Evolutionary conservation across 768 basidiomycete species (phyloP).

Genomic region (Chalciporus sphaerocephalus): DNA sequence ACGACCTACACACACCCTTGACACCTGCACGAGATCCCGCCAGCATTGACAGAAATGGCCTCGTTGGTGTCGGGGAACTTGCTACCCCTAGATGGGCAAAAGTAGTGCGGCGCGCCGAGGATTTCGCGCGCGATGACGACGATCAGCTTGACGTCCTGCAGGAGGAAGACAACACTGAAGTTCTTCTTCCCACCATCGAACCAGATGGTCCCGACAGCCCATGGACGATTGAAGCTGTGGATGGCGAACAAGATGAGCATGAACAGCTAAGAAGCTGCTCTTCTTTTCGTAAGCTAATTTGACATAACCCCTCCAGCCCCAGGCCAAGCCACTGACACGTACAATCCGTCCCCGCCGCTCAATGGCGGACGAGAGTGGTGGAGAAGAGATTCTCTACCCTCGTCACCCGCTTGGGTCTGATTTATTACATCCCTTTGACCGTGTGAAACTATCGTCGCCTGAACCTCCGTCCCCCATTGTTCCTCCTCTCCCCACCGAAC

Average conservation of each 20-base stretch:
- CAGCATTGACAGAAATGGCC: slow-evolving; percentile 75
- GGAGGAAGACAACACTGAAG: slow-evolving; percentile 32
- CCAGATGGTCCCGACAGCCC: slow-evolving; percentile 69
- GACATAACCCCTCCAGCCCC: slow-evolving; percentile 33
- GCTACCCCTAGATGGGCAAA: slow-evolving; percentile 92
- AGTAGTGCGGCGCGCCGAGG: slow-evolving; percentile 39
- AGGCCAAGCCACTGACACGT: slow-evolving; percentile 43
- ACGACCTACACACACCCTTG: slow-evolving; percentile 61
- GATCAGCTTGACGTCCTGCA: slow-evolving; percentile 29
- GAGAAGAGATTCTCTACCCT: slow-evolving; percentile 87
- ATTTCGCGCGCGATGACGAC: slow-evolving; percentile 38
- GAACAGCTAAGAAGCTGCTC: slow-evolving; percentile 50
- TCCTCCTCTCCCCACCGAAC: slow-evolving; percentile 32
- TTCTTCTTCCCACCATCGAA: slow-evolving; percentile 34
- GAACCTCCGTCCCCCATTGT: slow-evolving; percentile 25
- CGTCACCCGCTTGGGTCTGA: slow-evolving; percentile 45
- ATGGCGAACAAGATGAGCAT: slow-evolving; percentile 69
- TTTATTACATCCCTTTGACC: slow-evolving; percentile 30
- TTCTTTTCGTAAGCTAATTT: neutral
- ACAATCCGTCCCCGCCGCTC: slow-evolving; percentile 59
- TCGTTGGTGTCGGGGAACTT: slow-evolving; percentile 94
- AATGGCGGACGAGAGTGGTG: slow-evolving; percentile 78
- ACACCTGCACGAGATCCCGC: slow-evolving; percentile 74
- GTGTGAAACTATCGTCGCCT: slow-evolving; percentile 30
- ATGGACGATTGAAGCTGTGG: slow-evolving; percentile 85